Conservation (phyloP, 768 basidiomycete genomes). For the Hortiboletus flavorubellus region DNA sequence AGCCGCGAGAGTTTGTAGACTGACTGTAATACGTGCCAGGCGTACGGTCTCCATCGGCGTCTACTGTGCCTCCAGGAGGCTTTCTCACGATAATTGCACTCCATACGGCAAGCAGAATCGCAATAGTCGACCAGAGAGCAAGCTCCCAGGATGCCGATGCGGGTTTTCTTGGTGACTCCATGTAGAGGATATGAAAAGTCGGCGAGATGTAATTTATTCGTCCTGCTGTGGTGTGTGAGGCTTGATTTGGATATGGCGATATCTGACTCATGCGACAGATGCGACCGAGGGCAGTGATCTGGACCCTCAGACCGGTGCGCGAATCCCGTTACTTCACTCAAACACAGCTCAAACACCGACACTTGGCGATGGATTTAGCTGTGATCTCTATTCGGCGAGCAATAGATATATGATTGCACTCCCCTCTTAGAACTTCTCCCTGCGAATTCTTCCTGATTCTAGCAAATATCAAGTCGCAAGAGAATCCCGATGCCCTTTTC, state of each 20-base stretch:
- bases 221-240: neutral
- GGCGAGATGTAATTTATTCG: neutral
- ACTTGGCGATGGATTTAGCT: neutral
- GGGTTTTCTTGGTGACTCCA: constrained; percentile 11
- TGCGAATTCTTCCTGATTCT: neutral
- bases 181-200: constrained; percentile 1
- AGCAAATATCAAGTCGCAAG: neutral
- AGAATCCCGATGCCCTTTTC: constrained; percentile 3
- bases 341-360: constrained; percentile 11
- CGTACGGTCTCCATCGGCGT: neutral
- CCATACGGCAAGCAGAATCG: constrained; percentile 20
- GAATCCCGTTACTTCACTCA: neutral
- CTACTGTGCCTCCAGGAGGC: neutral
- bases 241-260: neutral
- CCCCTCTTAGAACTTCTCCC: neutral
- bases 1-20: neutral
- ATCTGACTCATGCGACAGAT: neutral
- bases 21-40: constrained; percentile 16
- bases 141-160: constrained; percentile 14
- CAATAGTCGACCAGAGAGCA: constrained; percentile 20
- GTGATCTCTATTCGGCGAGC: neutral
- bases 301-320: neutral
- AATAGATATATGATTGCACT: constrained; percentile 5
- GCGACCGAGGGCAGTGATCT: neutral
- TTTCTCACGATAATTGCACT: constrained; percentile 11